These are phyloP conservation scores for Pythium angustatum DNA, from an alignment of 352 stramenopile species.

Conservation along the genomic window DNA sequence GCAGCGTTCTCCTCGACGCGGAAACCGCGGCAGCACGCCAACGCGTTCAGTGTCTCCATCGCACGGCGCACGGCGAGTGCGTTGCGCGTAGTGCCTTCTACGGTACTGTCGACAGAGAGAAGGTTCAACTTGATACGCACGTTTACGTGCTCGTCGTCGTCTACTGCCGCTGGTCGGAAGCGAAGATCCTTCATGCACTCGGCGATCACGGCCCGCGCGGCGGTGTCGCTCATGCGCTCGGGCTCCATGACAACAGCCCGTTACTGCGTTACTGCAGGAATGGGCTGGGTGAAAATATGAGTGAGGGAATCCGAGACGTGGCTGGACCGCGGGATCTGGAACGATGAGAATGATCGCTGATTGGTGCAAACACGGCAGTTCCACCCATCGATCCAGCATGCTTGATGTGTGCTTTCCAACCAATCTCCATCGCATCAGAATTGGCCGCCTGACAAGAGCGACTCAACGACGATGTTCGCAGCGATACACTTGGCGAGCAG, in stretches of 20 bases:
- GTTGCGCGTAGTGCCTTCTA: not conserved
- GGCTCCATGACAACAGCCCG: not conserved
- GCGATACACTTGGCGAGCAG: too few relatives aligned
- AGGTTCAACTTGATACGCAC: not conserved
- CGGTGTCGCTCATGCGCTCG: not conserved
- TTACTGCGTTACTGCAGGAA: too few relatives aligned
- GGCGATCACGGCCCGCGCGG: not conserved
- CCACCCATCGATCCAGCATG: too few relatives aligned
- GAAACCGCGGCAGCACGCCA: constrained; percentile 10
- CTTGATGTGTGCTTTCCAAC: too few relatives aligned
- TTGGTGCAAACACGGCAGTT: too few relatives aligned
- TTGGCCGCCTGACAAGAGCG: too few relatives aligned
- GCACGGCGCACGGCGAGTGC: not conserved
- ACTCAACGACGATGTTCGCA: too few relatives aligned
- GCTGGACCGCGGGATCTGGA: too few relatives aligned
- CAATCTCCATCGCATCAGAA: too few relatives aligned
- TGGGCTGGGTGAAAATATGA: too few relatives aligned
- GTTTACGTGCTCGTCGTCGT: not conserved
- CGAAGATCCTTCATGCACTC: not conserved
- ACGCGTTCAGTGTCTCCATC: not conserved
- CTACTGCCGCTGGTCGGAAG: not conserved
- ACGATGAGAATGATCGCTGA: too few relatives aligned
- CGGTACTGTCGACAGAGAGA: not conserved
- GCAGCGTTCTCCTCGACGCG: not conserved
- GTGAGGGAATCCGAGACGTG: too few relatives aligned